Evolutionary conservation across 768 basidiomycete genomes (phyloP).

Genomic region (Agrocybe praecox): DNA sequence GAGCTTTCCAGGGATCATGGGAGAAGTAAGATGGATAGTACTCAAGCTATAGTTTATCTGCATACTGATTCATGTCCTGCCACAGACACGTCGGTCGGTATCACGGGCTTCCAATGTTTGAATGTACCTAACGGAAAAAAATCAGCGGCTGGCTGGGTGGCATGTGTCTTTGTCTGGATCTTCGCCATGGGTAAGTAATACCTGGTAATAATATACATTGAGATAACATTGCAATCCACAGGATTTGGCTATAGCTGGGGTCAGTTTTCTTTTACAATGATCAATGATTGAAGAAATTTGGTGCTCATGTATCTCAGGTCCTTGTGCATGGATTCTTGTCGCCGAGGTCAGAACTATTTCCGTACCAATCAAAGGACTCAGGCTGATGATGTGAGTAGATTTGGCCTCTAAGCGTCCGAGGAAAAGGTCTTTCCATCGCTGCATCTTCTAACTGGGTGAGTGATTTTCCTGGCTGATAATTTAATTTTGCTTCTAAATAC

Average conservation of each 20-base stretch:
- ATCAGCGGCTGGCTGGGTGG: slow-evolving; percentile 70
- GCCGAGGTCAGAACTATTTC: slow-evolving; percentile 45
- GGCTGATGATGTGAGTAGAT: slow-evolving; percentile 34
- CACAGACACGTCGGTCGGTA: slow-evolving; percentile 34
- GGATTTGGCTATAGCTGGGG: slow-evolving; percentile 81
- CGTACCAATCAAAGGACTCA: background rate
- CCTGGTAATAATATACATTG: background rate
- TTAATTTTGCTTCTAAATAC: background rate
- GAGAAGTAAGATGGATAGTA: slow-evolving; percentile 28
- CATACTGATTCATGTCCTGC: background rate
- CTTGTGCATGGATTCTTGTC: slow-evolving; percentile 77
- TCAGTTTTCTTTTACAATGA: background rate
- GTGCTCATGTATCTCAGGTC: slow-evolving; percentile 20
- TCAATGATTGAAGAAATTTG: too few relatives aligned
- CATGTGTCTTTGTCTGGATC: slow-evolving; percentile 72
- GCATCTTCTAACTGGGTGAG: slow-evolving; percentile 76
- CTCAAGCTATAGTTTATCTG: background rate
- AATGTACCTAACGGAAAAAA: background rate
- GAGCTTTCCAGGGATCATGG: slow-evolving; percentile 61
- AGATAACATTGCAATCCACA: slow-evolving; percentile 11
- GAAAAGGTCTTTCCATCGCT: slow-evolving; percentile 76
- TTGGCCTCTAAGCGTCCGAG: slow-evolving; percentile 71
- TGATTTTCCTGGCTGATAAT: background rate
- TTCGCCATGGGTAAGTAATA: slow-evolving; percentile 60
- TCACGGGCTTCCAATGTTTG: background rate